Percentiles rank a stretch among this genome's conserved stretches.
phyloP scores from a whole-genome alignment of 208 protist species.

The Leishmania arabica region DNA sequence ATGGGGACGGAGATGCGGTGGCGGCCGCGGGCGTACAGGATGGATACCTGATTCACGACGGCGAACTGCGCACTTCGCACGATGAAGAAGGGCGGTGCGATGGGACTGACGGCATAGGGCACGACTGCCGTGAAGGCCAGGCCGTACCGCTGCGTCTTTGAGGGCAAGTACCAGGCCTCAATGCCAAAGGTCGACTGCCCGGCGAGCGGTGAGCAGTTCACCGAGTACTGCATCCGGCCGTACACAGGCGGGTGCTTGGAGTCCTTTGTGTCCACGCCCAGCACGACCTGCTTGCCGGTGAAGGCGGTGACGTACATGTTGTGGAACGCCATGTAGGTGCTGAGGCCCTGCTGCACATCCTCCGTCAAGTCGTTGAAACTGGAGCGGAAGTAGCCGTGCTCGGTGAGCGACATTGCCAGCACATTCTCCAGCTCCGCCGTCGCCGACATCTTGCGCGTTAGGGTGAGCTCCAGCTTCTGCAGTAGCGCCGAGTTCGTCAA shows the following conservation, averaged over 20 bases:
- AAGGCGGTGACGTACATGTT: conserved; percentile 41
- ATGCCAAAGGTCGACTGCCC: conserved; percentile 57
- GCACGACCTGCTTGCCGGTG: conserved; percentile 36
- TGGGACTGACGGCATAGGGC: conserved; percentile 53
- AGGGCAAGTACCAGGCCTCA: conserved; percentile 67
- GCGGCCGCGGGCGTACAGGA: conserved; percentile 70
- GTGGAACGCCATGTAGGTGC: conserved; percentile 52
- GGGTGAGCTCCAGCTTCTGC: conserved; percentile 56
- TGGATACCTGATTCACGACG: conserved; percentile 64
- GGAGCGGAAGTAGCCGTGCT: conserved; percentile 63
- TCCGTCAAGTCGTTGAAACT: conserved; percentile 28
- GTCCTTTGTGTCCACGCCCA: conserved; percentile 37
- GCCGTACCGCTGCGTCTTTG: conserved; percentile 58
- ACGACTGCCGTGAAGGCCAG: conserved; percentile 60
- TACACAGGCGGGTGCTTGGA: conserved; percentile 30
- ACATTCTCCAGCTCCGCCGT: conserved; percentile 64
- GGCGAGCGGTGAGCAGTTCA: conserved; percentile 44
- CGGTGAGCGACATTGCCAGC: conserved; percentile 52
- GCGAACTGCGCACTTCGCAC: conserved; percentile 41
- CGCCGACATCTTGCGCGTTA: conserved; percentile 61
- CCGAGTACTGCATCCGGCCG: conserved; percentile 55
- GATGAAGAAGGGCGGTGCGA: conserved; percentile 47
- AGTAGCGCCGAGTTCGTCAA: conserved; percentile 48
- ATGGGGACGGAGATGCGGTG: conserved; percentile 79
- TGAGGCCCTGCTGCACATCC: conserved; percentile 41